Evolutionary conservation across 805 yeast species (phyloP).

Genomic region (Ogataea neopini): DNA sequence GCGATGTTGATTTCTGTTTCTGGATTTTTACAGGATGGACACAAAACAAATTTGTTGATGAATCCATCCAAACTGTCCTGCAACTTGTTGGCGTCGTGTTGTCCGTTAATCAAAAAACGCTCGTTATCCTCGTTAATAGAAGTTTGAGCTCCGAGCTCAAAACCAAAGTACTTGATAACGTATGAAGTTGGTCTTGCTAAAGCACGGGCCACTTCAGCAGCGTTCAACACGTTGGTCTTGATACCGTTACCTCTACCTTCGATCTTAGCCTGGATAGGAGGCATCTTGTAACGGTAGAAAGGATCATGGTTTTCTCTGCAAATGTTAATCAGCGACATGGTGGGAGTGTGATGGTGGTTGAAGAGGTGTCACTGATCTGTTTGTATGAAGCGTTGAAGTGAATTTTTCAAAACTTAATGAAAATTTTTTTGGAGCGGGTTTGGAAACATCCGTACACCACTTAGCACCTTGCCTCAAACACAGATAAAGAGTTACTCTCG

Average conservation of each 20-base stretch:
- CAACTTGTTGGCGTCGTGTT: slow-evolving; percentile 83
- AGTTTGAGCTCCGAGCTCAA: slow-evolving; percentile 96
- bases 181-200: slow-evolving; percentile 91
- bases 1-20: slow-evolving; percentile 89
- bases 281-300: slow-evolving; percentile 99
- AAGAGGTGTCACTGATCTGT: neutral
- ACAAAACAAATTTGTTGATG: slow-evolving; percentile 87
- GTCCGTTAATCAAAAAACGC: slow-evolving; percentile 91
- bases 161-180: slow-evolving; percentile 91
- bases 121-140: slow-evolving; percentile 76
- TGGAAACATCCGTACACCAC: slow-evolving; percentile 7
- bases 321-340: slow-evolving; percentile 86
- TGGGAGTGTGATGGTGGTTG: neutral
- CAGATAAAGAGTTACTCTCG: no score
- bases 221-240: slow-evolving; percentile 89
- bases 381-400: neutral
- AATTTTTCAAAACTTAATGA: neutral
- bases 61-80: slow-evolving; percentile 96
- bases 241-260: slow-evolving; percentile 99
- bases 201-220: slow-evolving; percentile 91
- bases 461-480: no score
- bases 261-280: slow-evolving; percentile 92
- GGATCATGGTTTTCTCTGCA: slow-evolving; percentile 98
- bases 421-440: neutral
- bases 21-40: slow-evolving; percentile 95